Conservation (phyloP, 2,329 filamentous ascomycete genomes). For the Talaromyces albobiverticillius region DNA sequence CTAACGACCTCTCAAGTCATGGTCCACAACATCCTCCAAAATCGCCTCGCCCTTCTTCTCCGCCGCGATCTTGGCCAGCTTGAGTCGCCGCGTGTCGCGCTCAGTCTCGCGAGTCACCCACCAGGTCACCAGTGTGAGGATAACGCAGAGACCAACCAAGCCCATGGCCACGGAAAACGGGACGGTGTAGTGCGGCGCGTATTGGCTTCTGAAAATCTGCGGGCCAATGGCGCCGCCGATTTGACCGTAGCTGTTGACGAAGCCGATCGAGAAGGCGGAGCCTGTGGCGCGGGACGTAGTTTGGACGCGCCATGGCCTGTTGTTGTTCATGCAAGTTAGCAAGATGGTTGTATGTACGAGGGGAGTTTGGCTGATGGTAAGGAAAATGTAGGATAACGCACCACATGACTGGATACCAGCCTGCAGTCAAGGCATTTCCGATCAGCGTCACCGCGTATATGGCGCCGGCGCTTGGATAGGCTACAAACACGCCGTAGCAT, state of each 20-base stretch:
- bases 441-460: constrained; percentile 50
- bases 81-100: constrained; percentile 44
- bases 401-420: constrained; percentile 53
- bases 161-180: constrained; percentile 47
- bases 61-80: constrained; percentile 41
- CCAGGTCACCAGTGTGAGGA: constrained; percentile 45
- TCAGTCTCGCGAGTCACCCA: constrained; percentile 46
- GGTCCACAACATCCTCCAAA: constrained; percentile 44
- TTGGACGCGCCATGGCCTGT: constrained; percentile 47
- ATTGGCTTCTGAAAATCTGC: constrained; percentile 46
- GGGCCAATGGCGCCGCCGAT: constrained; percentile 50
- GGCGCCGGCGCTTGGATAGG: constrained; percentile 45
- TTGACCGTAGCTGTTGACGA: constrained; percentile 51
- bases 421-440: constrained; percentile 40
- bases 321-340: too few relatives aligned
- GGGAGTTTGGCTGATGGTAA: not conserved
- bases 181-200: constrained; percentile 46
- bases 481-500: constrained; percentile 47
- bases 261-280: constrained; percentile 51
- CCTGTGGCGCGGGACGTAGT: constrained; percentile 48
- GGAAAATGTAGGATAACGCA: not conserved
- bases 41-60: constrained; percentile 41
- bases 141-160: constrained; percentile 42
- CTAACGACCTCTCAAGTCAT: constrained; percentile 27
- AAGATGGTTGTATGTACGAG: too few relatives aligned